Evolutionary conservation across 129 eudicot species (phyloP).

Genomic region (Erigeron canadensis): DNA sequence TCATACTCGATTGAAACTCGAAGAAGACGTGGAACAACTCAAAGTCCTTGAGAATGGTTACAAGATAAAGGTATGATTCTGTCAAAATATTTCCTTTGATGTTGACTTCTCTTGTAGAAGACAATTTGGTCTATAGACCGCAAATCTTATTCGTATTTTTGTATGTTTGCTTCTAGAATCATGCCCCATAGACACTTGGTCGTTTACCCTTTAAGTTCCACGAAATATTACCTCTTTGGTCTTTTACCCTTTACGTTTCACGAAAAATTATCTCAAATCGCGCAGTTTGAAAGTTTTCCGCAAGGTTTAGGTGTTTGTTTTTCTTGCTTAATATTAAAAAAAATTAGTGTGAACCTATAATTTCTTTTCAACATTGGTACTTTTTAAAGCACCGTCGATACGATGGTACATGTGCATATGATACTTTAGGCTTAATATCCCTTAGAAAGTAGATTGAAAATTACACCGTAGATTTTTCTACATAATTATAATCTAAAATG

Average conservation of each 20-base stretch:
- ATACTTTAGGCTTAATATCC: neutral
- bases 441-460: neutral
- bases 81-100: neutral
- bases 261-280: neutral
- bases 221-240: no score
- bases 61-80: constrained; percentile 64
- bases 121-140: neutral
- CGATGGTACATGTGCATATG: neutral
- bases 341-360: neutral
- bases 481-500: neutral
- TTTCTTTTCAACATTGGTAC: neutral
- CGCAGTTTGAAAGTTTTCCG: neutral
- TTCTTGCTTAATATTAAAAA: constrained; percentile 5
- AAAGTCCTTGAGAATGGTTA: constrained; percentile 94
- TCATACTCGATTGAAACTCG: constrained; percentile 83
- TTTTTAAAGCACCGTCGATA: neutral
- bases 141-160: no score
- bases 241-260: no score
- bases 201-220: no score
- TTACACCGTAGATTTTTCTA: neutral
- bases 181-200: no score
- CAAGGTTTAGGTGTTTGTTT: neutral
- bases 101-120: neutral
- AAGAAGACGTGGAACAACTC: constrained; percentile 90
- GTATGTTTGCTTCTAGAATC: no score